Evolutionary conservation across 805 yeast genomes (phyloP), one percentile per base, ranked within the genome.

Genomic region (Candida stauntonica): DNA sequence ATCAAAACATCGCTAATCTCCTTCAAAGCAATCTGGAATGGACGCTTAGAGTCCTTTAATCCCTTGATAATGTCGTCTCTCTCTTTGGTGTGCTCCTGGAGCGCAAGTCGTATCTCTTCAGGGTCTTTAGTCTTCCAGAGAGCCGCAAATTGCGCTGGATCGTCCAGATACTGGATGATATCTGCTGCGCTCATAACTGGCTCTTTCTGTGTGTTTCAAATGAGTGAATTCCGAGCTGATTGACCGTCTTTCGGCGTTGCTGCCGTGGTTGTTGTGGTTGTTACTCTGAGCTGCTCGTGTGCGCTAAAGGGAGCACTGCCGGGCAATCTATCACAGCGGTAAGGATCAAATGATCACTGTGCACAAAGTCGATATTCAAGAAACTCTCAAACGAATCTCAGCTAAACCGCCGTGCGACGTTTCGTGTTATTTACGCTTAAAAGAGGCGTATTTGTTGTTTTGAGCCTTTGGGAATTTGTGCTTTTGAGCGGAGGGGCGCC

Each of bases 1-100:
- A 86, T 69, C 5, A 94, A 81, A 24, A 86, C 93, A 47, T 82
- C 89, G 21, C 94, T 91, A 42, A 86, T 85, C 61, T 85, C 94
- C 32, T 32, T 33, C 9, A 50, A 36, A 1, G 54, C 45, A 3
- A 24, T n/a, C 18, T 37, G 41, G 32, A 38, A 37, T 6, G 39
- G 43, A 5, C 31, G 35, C 24, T 39, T 39, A 24, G 30, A 17
- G 17, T 39, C 36, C 26, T 39, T 12, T 3, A 39, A 33, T 23
- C 26, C 17, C 26, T 29, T 39, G 34, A 35, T 35, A 19, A 28
- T 32, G 13, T 17, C 13, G 24, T 40, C 40, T 31, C 24, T 33
- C 15, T 29, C 29, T 13, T 14, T 7, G 4, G 31, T 18, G 31
- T 36, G 44, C 21, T 29, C 29, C 21, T 26, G 18, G 8, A 40